Conservation (phyloP, 495 filamentous ascomycete species). For the Podospora didyma region DNA sequence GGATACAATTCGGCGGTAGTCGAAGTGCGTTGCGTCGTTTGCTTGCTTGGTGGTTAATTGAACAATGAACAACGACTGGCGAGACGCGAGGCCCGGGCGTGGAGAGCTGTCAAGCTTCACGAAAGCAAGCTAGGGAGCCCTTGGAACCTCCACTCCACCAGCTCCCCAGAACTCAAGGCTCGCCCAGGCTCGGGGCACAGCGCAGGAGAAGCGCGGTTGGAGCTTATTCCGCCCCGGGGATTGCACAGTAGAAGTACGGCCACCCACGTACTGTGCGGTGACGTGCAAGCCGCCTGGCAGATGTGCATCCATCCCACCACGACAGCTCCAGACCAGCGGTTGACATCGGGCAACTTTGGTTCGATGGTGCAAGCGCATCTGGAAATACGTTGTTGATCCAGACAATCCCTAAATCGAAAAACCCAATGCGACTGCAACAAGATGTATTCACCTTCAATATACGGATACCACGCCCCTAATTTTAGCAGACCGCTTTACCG, state of each 20-base stretch:
- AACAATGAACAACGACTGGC: no score
- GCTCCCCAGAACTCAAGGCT: no score
- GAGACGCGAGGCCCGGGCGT: no score
- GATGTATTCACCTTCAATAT: slow-evolving; percentile 1
- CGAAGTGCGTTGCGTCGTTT: no score
- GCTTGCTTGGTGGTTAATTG: no score
- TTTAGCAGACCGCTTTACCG: neutral
- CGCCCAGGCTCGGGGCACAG: neutral
- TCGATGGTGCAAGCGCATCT: neutral
- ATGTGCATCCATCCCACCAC: no score
- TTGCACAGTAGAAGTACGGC: neutral
- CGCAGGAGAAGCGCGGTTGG: neutral
- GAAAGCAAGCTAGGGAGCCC: no score
- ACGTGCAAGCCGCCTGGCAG: neutral
- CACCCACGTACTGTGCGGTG: slow-evolving; percentile 1
- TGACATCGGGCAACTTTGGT: neutral
- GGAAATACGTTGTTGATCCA: neutral
- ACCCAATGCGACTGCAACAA: slow-evolving; percentile 1
- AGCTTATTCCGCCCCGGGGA: neutral
- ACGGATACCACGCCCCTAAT: neutral
- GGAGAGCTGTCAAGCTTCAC: no score
- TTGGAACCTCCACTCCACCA: no score
- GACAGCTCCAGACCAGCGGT: neutral
- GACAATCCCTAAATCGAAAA: neutral
- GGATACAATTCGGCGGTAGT: neutral